Percentiles rank a stretch among this genome's conserved stretches.
phyloP scores from a whole-genome alignment of 306 rosid genomes.

The Cucurbita argyrosperma region DNA sequence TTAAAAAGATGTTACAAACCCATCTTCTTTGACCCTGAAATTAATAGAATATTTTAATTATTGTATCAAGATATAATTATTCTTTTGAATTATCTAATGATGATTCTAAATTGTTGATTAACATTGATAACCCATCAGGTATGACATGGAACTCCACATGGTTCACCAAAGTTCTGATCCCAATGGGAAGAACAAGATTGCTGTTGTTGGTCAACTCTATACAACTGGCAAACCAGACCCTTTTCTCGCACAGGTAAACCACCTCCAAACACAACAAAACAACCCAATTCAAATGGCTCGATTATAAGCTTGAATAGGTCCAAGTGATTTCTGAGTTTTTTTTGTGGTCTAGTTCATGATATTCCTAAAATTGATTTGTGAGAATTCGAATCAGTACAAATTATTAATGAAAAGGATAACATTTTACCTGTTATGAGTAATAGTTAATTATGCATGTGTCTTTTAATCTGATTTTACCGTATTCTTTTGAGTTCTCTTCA shows the following conservation, averaged over 20 bases:
- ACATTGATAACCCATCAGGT: constrained; percentile 16
- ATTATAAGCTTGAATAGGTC: neutral
- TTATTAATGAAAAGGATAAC: neutral
- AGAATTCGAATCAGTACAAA: neutral
- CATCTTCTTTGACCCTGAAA: neutral
- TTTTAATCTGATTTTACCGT: neutral
- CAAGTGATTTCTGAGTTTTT: neutral
- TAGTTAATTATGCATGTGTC: neutral
- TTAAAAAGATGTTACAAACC: neutral
- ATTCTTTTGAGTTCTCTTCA: neutral
- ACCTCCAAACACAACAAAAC: neutral
- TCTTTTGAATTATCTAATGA: neutral
- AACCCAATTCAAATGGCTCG: neutral
- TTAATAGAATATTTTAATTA: neutral
- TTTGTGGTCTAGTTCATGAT: neutral
- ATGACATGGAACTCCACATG: constrained; percentile 63
- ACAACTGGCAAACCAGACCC: constrained; percentile 36
- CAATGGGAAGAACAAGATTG: constrained; percentile 14
- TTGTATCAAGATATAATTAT: neutral
- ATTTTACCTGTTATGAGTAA: neutral
- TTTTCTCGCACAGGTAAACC: constrained; percentile 36
- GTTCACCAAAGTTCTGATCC: constrained; percentile 29
- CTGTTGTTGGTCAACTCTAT: constrained; percentile 42
- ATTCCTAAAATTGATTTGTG: neutral
- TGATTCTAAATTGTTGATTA: neutral